phyloP scores from a whole-genome alignment of 148 eudicot genomes.

The Hydrangea macrophylla region DNA sequence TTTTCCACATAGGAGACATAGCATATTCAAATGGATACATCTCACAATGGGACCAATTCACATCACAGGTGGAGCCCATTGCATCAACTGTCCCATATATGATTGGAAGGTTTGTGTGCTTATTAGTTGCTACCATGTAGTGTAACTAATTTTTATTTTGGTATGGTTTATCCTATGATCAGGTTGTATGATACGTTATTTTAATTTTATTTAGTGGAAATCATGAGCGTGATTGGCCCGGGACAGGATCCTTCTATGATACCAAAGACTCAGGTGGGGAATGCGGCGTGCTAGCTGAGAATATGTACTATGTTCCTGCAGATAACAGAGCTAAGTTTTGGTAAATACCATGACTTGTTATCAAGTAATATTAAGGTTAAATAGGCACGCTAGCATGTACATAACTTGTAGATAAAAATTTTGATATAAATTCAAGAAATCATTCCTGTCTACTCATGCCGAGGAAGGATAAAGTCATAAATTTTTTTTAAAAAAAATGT shows the following conservation, averaged over 20 bases:
- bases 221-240: constrained; percentile 90
- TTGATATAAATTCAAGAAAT: too few species aligned
- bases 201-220: constrained; percentile 51
- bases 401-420: too few species aligned
- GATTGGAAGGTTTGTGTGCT: constrained; percentile 41
- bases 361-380: too few species aligned
- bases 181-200: background rate
- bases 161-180: background rate
- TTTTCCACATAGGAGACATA: constrained; percentile 32
- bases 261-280: constrained; percentile 77
- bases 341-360: too few species aligned
- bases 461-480: too few species aligned
- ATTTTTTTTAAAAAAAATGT: too few species aligned
- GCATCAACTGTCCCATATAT: constrained; percentile 40
- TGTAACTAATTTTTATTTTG: background rate
- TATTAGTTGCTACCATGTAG: background rate
- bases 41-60: constrained; percentile 34
- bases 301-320: constrained; percentile 75
- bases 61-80: constrained; percentile 30
- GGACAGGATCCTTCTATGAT: constrained; percentile 71
- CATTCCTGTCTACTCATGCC: too few species aligned
- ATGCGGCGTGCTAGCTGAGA: constrained; percentile 86
- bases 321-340: constrained; percentile 82
- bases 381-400: too few species aligned
- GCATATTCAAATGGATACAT: constrained; percentile 29